Evolutionary conservation across 2,329 filamentous ascomycete species (phyloP), one percentile per base, ranked within the genome.

Genomic region (Aureobasidium mangrovei): DNA sequence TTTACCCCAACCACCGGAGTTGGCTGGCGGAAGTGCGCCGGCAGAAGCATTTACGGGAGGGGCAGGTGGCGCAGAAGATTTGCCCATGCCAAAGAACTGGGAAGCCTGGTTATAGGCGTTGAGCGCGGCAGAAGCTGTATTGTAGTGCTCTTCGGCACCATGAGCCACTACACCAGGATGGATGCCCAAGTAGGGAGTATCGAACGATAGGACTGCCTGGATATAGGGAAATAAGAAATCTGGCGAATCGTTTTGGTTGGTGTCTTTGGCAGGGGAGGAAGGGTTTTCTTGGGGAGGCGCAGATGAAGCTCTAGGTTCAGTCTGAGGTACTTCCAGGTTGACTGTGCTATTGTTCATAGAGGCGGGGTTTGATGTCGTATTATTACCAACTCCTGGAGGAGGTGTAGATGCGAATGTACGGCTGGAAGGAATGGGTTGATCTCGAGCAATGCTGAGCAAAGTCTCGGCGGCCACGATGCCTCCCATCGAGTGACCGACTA

Each of bases 401-500:
- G 57, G 46, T 61, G 63, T 36, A 7, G 54, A 39, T 35, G 49
- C 6, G 28, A 53, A 43, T 3, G 49, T 38, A 18, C 33, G 51
- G 32, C 26, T 35, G 7, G 68, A 66, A 43, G 75, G 69, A 60
- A 65, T 62, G 0, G 78, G 76, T 57, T 82, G 76, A 60, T 88
- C 87, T 57, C 83, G 79, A 41, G 87, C 71, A 49, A 97, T 79
- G 39, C 84, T 79, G 61, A 96, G 80, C 59, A 91, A 77, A 10
- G 89, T 86, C 67, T 97, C 93, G 33, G 90, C 91, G 8, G 89
- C 91, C 44, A 97, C 90, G 63, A 97, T 96, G 62, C 93, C 93
- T 86, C 83, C 67, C 82, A 85, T 96, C 7, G 86, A 91, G 69
- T 96, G 91, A 27, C 91, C 91, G 55, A 94, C 74, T 12, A 96